Percentiles rank a stretch among this genome's conserved stretches.
These are phyloP conservation scores for Ascochyta clinopodiicola DNA, from an alignment of 2,329 filamentous ascomycete species.

Conservation along the genomic window DNA sequence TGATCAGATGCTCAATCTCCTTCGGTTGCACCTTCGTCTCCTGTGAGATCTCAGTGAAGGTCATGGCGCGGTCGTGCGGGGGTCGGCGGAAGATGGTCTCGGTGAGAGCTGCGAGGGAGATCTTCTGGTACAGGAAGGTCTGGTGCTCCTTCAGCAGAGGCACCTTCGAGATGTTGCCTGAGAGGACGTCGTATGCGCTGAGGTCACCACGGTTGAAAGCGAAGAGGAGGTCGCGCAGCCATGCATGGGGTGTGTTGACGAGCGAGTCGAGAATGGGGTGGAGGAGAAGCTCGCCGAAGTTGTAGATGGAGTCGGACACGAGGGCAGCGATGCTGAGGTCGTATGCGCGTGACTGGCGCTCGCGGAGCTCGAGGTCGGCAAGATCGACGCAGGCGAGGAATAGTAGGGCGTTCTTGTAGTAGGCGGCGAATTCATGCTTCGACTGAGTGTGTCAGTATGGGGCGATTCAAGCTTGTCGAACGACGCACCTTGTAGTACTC, in stretches of 20 bases:
- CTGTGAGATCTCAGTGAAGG: conserved; percentile 83
- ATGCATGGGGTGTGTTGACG: conserved; percentile 74
- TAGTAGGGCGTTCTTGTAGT: conserved; percentile 96
- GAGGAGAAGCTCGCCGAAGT: conserved; percentile 97
- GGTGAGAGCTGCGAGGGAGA: conserved; percentile 93
- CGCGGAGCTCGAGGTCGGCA: conserved; percentile 71
- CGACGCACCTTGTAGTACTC: conserved; percentile 81
- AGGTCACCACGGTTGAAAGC: conserved; percentile 97
- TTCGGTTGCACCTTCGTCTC: conserved; percentile 91
- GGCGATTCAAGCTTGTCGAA: not conserved
- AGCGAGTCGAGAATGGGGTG: conserved; percentile 94
- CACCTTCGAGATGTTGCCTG: conserved; percentile 81
- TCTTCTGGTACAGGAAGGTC: conserved; percentile 92
- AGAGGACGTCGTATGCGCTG: conserved; percentile 81
- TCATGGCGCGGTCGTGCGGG: conserved; percentile 93
- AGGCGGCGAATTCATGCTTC: conserved; percentile 91
- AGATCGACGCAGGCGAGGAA: conserved; percentile 97
- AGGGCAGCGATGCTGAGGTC: conserved; percentile 91
- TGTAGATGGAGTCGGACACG: conserved; percentile 95
- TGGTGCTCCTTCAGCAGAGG: conserved; percentile 79
- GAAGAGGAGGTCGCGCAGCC: conserved; percentile 94
- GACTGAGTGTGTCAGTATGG: conserved; percentile 46
- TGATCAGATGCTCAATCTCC: conserved; percentile 97
- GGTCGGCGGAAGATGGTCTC: conserved; percentile 96
- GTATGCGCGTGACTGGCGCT: conserved; percentile 85